Evolutionary conservation across 148 eudicot species (phyloP), one percentile per base, ranked within the genome.

Genomic region (Chenopodium album): DNA sequence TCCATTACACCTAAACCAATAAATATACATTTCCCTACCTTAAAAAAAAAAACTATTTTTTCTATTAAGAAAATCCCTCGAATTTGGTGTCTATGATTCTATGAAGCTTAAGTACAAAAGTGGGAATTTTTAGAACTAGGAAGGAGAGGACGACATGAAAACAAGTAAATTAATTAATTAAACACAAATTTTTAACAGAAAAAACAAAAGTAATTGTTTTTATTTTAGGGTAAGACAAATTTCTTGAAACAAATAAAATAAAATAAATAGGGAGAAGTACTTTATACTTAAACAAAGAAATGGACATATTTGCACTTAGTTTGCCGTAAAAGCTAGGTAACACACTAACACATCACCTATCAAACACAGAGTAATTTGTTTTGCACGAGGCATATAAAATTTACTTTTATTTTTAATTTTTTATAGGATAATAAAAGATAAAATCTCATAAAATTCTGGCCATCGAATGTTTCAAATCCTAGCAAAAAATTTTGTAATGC

Each of bases 301-400:
- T 17, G 31, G 41, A 74, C n/a, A 52, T 19, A 4, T 32, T 66
- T 65, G 73, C 34, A 26, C 63, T 59, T 22, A 75, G 22, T 69
- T 84, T 84, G 86, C 82, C 80, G 86, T 79, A 56, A 59, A 76
- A 76, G 82, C 71, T 65, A 84, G 80, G 82, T 70, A 83, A 76
- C 16, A 68, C 62, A 4, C 17, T 56, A 56, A 14, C 17, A 56
- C 62, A 56, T 52, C 56, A 52, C 17, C 16, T 56, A 56, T 56
- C 62, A 56, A 56, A 56, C 62, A 17, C 17, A 23, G 29, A 66
- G 28, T n/a, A 62, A 62, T 62, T 62, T 62, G 66, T 62, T 62
- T 62, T 62, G 66, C 66, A 22, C 66, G 66, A 62, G 66, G 26
- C 66, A 62, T 20, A n/a, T 62, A 62, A 10, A 14, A 3, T 17